Percentiles rank a stretch among this genome's conserved stretches.
Evolutionary conservation across 2,329 filamentous ascomycete species (phyloP).

Genomic region (Clonostachys chloroleuca): DNA sequence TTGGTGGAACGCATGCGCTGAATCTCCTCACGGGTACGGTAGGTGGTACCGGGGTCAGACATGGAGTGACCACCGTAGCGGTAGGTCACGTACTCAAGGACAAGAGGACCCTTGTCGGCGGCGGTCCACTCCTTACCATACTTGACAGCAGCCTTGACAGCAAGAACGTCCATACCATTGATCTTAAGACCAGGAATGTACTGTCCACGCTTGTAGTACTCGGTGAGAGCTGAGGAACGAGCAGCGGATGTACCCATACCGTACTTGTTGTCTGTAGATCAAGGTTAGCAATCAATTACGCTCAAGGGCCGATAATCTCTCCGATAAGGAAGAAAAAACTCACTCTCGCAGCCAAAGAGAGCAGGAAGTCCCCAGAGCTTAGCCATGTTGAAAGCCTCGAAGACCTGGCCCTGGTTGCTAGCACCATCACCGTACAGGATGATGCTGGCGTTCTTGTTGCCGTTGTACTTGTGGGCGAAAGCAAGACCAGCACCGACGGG

Average conservation of each 20-base stretch:
- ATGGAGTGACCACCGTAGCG: slow-evolving; percentile 99
- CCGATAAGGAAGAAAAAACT: slow-evolving; percentile 27
- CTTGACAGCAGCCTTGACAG: slow-evolving; percentile 92
- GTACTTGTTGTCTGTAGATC: slow-evolving; percentile 92
- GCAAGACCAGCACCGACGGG: slow-evolving; percentile 94
- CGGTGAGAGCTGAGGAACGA: slow-evolving; percentile 91
- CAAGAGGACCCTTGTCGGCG: slow-evolving; percentile 83
- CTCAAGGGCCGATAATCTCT: neutral
- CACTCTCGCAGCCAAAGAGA: slow-evolving; percentile 97
- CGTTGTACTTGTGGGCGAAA: slow-evolving; percentile 94
- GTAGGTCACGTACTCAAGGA: slow-evolving; percentile 99
- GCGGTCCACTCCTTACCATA: slow-evolving; percentile 87
- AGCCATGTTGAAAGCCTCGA: slow-evolving; percentile 99
- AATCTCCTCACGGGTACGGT: slow-evolving; percentile 98
- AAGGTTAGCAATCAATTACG: neutral
- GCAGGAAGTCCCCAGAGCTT: slow-evolving; percentile 97
- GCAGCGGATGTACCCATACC: slow-evolving; percentile 97
- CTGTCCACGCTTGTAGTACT: slow-evolving; percentile 99
- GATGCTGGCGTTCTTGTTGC: slow-evolving; percentile 79
- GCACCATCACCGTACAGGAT: slow-evolving; percentile 97
- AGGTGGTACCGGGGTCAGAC: slow-evolving; percentile 98
- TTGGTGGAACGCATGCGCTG: slow-evolving; percentile 99
- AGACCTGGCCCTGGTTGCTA: slow-evolving; percentile 98
- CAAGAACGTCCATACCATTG: slow-evolving; percentile 98
- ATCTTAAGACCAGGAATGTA: slow-evolving; percentile 99